Percentiles rank a stretch among this genome's conserved stretches.
These are phyloP conservation scores for Gentiana dahurica DNA, from an alignment of 257 asterid genomes.

Conservation along the genomic window DNA sequence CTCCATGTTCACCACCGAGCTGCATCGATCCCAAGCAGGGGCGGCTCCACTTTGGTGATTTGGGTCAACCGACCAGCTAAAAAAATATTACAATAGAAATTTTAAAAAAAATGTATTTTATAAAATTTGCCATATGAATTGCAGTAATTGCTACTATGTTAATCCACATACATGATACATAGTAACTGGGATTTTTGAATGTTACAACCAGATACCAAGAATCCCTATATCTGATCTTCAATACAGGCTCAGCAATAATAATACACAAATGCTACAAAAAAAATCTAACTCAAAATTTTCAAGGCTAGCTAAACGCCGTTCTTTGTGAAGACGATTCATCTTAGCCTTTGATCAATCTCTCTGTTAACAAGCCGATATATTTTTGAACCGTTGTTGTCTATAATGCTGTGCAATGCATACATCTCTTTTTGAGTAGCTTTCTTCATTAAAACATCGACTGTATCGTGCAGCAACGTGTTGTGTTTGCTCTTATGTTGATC, in stretches of 20 bases:
- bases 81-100: no score
- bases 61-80: no score
- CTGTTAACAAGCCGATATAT: conserved; percentile 45
- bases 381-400: conserved; percentile 26
- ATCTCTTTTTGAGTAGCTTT: conserved; percentile 67
- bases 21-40: no score
- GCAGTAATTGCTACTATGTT: no score
- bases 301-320: no score
- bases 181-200: no score
- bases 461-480: conserved; percentile 21
- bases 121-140: no score
- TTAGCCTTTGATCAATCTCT: conserved; percentile 44
- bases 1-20: no score
- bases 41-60: no score
- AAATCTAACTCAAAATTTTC: no score
- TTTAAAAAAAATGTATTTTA: no score
- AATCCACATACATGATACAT: no score
- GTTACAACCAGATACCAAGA: conserved; percentile 8
- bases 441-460: conserved; percentile 44
- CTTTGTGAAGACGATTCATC: conserved; percentile 14
- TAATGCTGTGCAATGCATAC: conserved; percentile 42
- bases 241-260: conserved; percentile 16
- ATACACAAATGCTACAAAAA: conserved; percentile 21
- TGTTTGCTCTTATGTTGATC: conserved; percentile 21
- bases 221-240: conserved; percentile 23